Evolutionary conservation across 805 yeast genomes (phyloP).

Genomic region (Ogataea pini): DNA sequence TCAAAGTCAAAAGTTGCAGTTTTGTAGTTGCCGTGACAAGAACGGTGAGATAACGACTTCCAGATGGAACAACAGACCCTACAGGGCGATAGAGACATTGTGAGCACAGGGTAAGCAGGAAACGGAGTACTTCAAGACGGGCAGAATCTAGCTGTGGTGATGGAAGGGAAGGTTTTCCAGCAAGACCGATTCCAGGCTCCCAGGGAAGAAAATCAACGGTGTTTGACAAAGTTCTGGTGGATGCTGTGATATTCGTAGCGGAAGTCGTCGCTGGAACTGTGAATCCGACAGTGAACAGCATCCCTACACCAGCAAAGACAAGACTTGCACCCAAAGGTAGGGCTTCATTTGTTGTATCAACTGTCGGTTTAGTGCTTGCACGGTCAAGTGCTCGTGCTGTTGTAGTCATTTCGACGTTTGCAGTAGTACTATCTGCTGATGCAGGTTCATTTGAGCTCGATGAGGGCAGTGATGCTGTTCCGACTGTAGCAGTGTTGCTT

Average conservation of each 20-base stretch:
- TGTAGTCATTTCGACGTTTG: slow-evolving; percentile 12
- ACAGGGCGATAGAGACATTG: slow-evolving; percentile 55
- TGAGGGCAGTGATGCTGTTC: slow-evolving; percentile 23
- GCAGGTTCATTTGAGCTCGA: slow-evolving; percentile 23
- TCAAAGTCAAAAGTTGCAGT: slow-evolving; percentile 47
- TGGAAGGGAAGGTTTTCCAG: slow-evolving; percentile 31
- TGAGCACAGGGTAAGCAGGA: slow-evolving; percentile 63
- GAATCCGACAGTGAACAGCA: slow-evolving; percentile 60
- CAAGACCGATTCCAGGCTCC: slow-evolving; percentile 78
- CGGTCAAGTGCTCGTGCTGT: slow-evolving; percentile 18
- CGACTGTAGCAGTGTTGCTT: slow-evolving; percentile 27
- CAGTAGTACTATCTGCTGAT: slow-evolving; percentile 22
- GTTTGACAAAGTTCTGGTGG: slow-evolving; percentile 15
- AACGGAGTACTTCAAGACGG: slow-evolving; percentile 64
- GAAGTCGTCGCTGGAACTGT: slow-evolving; percentile 38
- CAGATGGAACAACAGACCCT: slow-evolving; percentile 44
- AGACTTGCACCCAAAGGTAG: slow-evolving; percentile 41
- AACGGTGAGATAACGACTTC: slow-evolving; percentile 62
- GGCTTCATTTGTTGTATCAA: slow-evolving; percentile 14
- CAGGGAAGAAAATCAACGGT: slow-evolving; percentile 52
- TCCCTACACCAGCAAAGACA: slow-evolving; percentile 40
- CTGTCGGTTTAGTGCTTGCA: slow-evolving; percentile 17
- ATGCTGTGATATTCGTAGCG: neutral
- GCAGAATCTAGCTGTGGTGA: slow-evolving; percentile 54
- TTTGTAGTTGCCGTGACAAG: slow-evolving; percentile 53